Base-by-base conservation (phyloP, 805 yeast genomes). In the Jamesozyma piceae region DNA sequence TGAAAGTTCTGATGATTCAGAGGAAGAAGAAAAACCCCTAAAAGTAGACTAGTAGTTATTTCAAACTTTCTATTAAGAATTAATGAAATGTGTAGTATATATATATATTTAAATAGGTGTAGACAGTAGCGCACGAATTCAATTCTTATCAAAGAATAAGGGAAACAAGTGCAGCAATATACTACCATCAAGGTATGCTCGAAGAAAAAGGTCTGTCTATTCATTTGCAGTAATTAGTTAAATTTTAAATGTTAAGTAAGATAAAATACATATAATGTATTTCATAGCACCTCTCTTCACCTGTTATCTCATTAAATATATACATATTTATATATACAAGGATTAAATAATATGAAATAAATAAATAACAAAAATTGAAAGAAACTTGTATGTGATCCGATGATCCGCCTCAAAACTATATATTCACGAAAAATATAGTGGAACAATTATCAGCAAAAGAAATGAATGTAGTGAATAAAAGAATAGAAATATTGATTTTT, bases 1-100 rank as follows among this genome's bases (percentile, higher is more conserved):
- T 59, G 42, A 38, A n/a, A 29, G 18, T 10, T 39, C 37, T 13
- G 46, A 48, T 30, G 48, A 42, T 34, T 22, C 29, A 40, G 41
- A 40, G 18, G 37, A 46, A n/a, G n/a, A n/a, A n/a, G n/a, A n/a
- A n/a, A n/a, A n/a, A n/a, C n/a, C n/a, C n/a, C n/a, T n/a, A n/a
- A n/a, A n/a, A n/a, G n/a, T n/a, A n/a, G n/a, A n/a, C n/a, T n/a
- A n/a, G n/a, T n/a, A n/a, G n/a, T n/a, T n/a, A n/a, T n/a, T n/a
- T n/a, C n/a, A n/a, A n/a, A n/a, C n/a, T n/a, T n/a, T n/a, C n/a
- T n/a, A n/a, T n/a, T n/a, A n/a, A n/a, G n/a, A n/a, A n/a, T n/a
- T n/a, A n/a, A n/a, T n/a, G n/a, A n/a, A n/a, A n/a, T n/a, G n/a
- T n/a, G n/a, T n/a, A n/a, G n/a, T n/a, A n/a, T n/a, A n/a, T n/a